Evolutionary conservation across 208 protist species (phyloP), one percentile per base, ranked within the genome.

Genomic region (Blechomonas ayalai): DNA sequence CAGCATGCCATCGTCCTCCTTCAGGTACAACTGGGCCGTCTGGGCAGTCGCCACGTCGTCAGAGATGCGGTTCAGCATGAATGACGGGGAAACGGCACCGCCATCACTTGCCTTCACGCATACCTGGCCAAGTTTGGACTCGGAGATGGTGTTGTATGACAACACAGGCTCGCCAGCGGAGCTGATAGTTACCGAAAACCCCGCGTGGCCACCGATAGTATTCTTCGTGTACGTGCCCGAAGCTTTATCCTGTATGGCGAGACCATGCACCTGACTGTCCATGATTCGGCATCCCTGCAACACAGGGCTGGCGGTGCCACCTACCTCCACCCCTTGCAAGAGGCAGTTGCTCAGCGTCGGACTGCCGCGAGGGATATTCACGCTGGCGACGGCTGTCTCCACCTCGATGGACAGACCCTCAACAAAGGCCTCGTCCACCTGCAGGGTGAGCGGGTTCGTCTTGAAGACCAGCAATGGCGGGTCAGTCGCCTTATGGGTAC

Each of bases 131-230:
- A 57, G 28, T n/a, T 36, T 27, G 5, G 53, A 59, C 22, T 35
- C 32, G 15, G 55, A 20, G 27, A 78, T 66, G 28, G 15, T 50
- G 38, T 78, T 78, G 57, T 70, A 67, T 19, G 59, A 60, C 25
- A 78, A 40, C 9, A 31, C 25, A 10, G 55, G 45, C 36, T 42
- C 49, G 2, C 59, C 64, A 8, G 13, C 13, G 15, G 53, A 59
- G 27, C 73, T 64, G n/a, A 78, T 29, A 12, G 51, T 16, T 2
- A 78, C 42, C 12, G 47, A 62, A 55, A 59, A 73, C n/a, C 70
- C 56, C 2, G 19, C 15, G 51, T 67, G 55, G 16, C 52, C 49
- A 24, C 41, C 27, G n/a, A 78, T 69, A 15, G 59, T 53, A 59
- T 78, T 78, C 16, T 53, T 62, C 15, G 18, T 40, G 42, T 63